Evolutionary conservation across 495 filamentous ascomycete genomes (phyloP).

Genomic region (Opeltia flavorubescens): DNA sequence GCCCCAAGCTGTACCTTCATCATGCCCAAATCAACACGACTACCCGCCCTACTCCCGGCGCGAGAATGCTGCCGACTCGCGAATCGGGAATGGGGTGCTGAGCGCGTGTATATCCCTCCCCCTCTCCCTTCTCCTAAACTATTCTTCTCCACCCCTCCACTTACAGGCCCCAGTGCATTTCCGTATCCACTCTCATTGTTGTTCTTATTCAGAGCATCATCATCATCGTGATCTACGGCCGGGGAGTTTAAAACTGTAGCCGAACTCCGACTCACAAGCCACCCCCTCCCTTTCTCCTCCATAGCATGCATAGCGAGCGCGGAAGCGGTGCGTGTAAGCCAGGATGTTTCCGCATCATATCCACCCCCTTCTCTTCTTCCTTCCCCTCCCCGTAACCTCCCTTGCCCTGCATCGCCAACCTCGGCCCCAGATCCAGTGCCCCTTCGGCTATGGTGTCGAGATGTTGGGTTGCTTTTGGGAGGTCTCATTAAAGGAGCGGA

Average conservation of each 20-base stretch:
- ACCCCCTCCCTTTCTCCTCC: slow-evolving; percentile 67
- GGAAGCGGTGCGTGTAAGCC: slow-evolving; percentile 61
- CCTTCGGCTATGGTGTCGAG: background rate
- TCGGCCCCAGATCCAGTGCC: background rate
- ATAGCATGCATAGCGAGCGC: slow-evolving; percentile 53
- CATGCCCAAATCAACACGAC: background rate
- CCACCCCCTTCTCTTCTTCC: background rate
- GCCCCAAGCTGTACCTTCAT: background rate
- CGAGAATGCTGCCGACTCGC: background rate
- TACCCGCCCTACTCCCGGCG: background rate
- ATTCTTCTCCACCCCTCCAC: background rate
- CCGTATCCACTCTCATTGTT: background rate
- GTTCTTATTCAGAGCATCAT: background rate
- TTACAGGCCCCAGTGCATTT: background rate
- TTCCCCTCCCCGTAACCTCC: slow-evolving; percentile 1
- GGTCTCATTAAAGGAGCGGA: slow-evolving; percentile 4
- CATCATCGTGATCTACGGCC: background rate
- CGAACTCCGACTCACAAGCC: slow-evolving; percentile 58
- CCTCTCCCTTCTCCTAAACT: background rate
- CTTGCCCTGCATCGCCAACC: too few relatives aligned
- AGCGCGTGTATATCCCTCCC: background rate
- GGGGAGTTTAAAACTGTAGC: slow-evolving; percentile 43
- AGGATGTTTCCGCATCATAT: slow-evolving; percentile 18
- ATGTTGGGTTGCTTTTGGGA: background rate
- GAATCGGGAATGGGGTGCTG: background rate